phyloP scores from a whole-genome alignment of 768 basidiomycete genomes.

The Collybiopsis confluens region DNA sequence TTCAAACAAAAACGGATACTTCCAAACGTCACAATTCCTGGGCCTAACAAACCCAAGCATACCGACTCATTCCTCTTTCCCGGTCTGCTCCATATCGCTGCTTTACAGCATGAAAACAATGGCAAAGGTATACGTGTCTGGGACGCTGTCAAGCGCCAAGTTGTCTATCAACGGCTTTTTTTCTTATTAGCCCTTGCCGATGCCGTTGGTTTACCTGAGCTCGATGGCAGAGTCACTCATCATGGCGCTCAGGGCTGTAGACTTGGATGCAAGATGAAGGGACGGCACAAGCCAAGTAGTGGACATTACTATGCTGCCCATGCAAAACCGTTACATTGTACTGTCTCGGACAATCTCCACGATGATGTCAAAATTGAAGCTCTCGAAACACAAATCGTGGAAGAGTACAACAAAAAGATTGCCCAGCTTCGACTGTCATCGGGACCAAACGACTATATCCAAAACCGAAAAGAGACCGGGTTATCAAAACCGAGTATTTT shows the following conservation, averaged over 20 bases:
- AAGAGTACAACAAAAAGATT: constrained; percentile 17
- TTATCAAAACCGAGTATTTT: constrained; percentile 33
- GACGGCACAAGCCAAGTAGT: constrained; percentile 19
- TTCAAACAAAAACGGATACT: constrained; percentile 8
- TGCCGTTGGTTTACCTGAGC: constrained; percentile 10
- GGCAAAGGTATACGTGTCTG: constrained; percentile 22
- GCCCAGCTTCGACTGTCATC: constrained; percentile 12
- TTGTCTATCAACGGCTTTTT: constrained; percentile 5
- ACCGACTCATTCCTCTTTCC: constrained; percentile 27
- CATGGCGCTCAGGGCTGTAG: constrained; percentile 24
- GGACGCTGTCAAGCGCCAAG: constrained; percentile 15
- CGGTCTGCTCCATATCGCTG: constrained; percentile 23
- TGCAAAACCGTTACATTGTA: background rate
- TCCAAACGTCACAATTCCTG: constrained; percentile 17
- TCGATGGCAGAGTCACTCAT: constrained; percentile 28
- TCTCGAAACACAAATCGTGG: background rate
- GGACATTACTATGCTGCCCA: constrained; percentile 8
- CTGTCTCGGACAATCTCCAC: background rate
- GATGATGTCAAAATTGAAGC: background rate
- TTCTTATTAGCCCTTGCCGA: constrained; percentile 13
- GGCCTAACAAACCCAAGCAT: constrained; percentile 25
- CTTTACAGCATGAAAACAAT: constrained; percentile 18
- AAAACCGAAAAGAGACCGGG: constrained; percentile 26
- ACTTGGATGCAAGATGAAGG: constrained; percentile 20
- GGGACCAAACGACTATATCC: constrained; percentile 21